Conservation (phyloP, 139 green algal species). For the Klebsormidium nitens region DNA sequence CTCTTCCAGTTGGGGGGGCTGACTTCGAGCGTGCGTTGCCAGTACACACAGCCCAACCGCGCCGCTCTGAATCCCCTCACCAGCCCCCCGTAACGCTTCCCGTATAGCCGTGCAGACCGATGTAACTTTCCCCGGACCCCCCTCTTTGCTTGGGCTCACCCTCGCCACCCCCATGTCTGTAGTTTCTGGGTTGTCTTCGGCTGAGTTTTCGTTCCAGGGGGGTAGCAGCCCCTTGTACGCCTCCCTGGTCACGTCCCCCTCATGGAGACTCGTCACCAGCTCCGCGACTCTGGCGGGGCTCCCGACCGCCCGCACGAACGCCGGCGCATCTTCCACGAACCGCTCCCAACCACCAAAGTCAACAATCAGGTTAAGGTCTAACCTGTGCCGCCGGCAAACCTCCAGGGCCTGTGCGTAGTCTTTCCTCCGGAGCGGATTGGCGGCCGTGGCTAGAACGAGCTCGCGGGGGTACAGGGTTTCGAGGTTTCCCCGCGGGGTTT, state of each 20-base stretch:
- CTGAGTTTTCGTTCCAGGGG: too few relatives aligned
- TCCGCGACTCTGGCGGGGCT: conserved; percentile 16
- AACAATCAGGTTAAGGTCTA: conserved; percentile 92
- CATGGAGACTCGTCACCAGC: conserved; percentile 10
- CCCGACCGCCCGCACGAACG: conserved; percentile 53
- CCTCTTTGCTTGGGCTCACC: neutral
- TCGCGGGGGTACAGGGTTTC: conserved; percentile 71
- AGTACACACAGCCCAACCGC: conserved; percentile 24
- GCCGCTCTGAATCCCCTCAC: neutral
- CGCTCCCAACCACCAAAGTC: conserved; percentile 72
- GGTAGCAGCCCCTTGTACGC: conserved; percentile 15
- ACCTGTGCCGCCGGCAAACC: conserved; percentile 38
- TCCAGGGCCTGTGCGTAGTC: conserved; percentile 21
- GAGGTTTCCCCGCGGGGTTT: conserved; percentile 90
- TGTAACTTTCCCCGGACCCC: conserved; percentile 10
- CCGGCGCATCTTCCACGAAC: conserved; percentile 49
- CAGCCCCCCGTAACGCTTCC: neutral
- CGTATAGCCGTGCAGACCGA: conserved; percentile 11
- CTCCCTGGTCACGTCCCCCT: neutral
- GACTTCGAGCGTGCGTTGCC: conserved; percentile 20
- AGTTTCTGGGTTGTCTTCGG: too few relatives aligned
- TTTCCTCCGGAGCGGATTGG: conserved; percentile 42
- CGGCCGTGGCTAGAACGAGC: conserved; percentile 71
- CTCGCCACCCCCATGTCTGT: neutral
- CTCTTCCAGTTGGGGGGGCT: conserved; percentile 57